Evolutionary conservation across 176 grass and related monocot species (phyloP).

Genomic region (Cenchrus purpureus): DNA sequence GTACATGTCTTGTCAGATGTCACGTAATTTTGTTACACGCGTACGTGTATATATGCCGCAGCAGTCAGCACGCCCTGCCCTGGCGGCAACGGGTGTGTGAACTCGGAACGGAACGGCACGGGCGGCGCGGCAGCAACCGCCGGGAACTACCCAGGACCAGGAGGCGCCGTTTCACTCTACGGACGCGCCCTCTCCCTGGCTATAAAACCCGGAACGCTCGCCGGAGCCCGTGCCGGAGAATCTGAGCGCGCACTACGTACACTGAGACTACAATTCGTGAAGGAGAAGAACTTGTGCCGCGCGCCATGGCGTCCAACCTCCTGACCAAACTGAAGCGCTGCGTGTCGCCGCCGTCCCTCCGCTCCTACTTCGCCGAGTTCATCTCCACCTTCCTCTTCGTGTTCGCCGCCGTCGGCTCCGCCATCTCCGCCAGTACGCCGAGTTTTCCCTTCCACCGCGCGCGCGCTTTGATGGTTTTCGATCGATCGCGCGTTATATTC

Average conservation of each 20-base stretch:
- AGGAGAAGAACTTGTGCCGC: conserved; percentile 10
- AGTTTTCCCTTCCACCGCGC: neutral
- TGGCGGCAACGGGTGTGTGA: conserved; percentile 12
- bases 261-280: neutral
- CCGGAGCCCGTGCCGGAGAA: neutral
- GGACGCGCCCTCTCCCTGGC: conserved; percentile 13
- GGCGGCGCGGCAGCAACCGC: conserved; percentile 42
- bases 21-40: neutral
- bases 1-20: neutral
- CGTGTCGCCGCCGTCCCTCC: conserved; percentile 58
- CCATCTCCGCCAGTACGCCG: conserved; percentile 59
- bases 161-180: conserved; percentile 30
- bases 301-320: conserved; percentile 57
- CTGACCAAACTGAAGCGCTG: conserved; percentile 40
- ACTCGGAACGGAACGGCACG: conserved; percentile 8
- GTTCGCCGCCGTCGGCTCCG: conserved; percentile 70
- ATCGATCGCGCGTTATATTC: neutral
- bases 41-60: neutral
- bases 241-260: neutral
- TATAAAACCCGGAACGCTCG: conserved; percentile 10
- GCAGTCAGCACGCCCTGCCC: no score
- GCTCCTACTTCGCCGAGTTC: conserved; percentile 85
- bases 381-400: conserved; percentile 94
- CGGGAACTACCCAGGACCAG: neutral
- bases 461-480: neutral